These are phyloP conservation scores for Syzygium syzygioides DNA, from an alignment of 441 rosid species.

Conservation along the genomic window DNA sequence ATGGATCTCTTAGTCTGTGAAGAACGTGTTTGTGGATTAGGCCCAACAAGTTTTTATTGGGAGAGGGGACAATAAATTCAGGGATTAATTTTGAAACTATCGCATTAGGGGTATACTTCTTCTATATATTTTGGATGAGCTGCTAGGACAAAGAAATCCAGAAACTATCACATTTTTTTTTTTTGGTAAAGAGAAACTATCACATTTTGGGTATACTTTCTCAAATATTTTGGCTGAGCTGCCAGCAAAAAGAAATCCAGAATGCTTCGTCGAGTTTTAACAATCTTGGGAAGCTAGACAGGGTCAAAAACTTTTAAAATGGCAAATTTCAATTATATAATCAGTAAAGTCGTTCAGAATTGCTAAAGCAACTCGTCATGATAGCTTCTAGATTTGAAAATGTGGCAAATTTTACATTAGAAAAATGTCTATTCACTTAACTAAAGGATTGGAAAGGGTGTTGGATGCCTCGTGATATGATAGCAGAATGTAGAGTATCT, in stretches of 20 bases:
- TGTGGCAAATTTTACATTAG: background rate
- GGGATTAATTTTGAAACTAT: background rate
- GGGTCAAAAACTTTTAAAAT: background rate
- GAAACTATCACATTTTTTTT: background rate
- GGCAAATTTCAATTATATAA: background rate
- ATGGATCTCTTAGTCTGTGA: background rate
- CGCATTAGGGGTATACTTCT: background rate
- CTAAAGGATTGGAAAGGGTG: background rate
- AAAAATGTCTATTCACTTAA: background rate
- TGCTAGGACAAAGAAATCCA: background rate
- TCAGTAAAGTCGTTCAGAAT: background rate
- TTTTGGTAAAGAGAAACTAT: too few relatives aligned
- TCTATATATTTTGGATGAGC: background rate
- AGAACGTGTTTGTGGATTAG: background rate
- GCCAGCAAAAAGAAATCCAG: background rate
- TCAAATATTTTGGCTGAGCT: background rate
- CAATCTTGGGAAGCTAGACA: background rate
- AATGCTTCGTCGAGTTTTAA: background rate
- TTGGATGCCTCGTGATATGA: background rate
- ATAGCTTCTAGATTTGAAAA: background rate
- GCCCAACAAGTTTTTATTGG: background rate
- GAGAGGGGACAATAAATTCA: background rate
- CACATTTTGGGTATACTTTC: background rate
- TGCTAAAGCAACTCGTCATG: background rate
- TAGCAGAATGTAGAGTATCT: background rate